Conservation (phyloP, 2,329 filamentous ascomycete genomes). For the Hymenoscyphus occultus region DNA sequence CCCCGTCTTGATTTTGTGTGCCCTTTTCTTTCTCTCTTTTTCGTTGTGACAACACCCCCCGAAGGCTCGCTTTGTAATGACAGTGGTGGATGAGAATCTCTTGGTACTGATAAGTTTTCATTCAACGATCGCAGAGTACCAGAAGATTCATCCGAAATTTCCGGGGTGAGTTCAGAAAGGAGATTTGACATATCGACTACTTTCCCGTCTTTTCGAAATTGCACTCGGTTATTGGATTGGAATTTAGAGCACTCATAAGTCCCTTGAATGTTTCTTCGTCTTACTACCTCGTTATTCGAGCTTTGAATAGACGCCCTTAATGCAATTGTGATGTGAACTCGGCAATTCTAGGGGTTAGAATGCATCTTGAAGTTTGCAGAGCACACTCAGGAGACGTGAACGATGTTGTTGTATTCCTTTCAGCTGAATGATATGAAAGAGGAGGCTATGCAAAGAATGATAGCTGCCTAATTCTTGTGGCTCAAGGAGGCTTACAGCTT, state of each 20-base stretch:
- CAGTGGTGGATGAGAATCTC: not conserved
- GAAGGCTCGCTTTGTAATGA: not conserved
- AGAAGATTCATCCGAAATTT: not conserved
- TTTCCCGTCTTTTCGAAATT: not conserved
- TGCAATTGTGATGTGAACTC: not conserved
- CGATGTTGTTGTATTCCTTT: not conserved
- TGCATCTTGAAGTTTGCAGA: not conserved
- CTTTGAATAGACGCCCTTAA: not conserved
- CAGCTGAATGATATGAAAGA: not conserved
- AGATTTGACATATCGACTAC: not conserved
- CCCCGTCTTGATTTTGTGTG: constrained; percentile 65
- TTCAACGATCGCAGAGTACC: not conserved
- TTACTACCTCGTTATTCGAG: not conserved
- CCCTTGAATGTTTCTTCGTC: not conserved
- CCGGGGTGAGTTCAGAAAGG: not conserved
- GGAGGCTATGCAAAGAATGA: not conserved
- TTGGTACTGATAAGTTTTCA: not conserved
- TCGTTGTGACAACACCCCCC: not conserved
- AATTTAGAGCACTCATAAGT: not conserved
- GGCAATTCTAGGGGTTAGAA: not conserved
- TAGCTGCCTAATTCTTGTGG: not conserved
- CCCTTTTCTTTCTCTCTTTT: constrained; percentile 37
- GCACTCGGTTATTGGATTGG: not conserved
- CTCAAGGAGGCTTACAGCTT: not conserved
- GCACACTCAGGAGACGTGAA: not conserved